Percentiles rank a stretch among this genome's conserved stretches.
Evolutionary conservation across 768 basidiomycete species (phyloP).

Genomic region (Gloeostereum incarnatum): DNA sequence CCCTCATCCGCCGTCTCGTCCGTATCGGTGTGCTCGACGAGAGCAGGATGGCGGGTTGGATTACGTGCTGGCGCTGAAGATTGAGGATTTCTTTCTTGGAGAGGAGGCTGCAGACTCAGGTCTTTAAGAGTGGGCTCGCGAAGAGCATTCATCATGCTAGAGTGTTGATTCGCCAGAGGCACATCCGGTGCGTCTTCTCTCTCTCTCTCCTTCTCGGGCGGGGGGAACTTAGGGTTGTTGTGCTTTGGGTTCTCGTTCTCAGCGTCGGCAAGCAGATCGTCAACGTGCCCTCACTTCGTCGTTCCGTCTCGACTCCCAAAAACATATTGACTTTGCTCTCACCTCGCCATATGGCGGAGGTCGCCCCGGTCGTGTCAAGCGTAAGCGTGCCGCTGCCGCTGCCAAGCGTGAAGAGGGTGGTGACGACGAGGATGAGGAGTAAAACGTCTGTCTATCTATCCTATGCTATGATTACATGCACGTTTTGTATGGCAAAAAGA

Average conservation of each 20-base stretch:
- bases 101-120: slow-evolving; percentile 96
- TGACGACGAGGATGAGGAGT: slow-evolving; percentile 88
- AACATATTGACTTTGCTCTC: slow-evolving; percentile 98
- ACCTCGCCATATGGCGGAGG: slow-evolving; percentile 96
- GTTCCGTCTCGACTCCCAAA: slow-evolving; percentile 99
- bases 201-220: background rate
- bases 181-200: slow-evolving; percentile 72
- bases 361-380: slow-evolving; percentile 92
- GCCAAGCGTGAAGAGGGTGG: slow-evolving; percentile 87
- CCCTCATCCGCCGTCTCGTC: slow-evolving; percentile 90
- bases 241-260: slow-evolving; percentile 1
- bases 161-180: slow-evolving; percentile 94
- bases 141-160: slow-evolving; percentile 99
- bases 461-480: too few species aligned
- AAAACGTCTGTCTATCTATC: too few species aligned
- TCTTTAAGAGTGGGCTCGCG: slow-evolving; percentile 97
- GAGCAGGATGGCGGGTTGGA: slow-evolving; percentile 98
- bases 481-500: too few species aligned
- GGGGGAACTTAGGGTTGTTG: too few species aligned
- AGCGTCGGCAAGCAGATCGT: slow-evolving; percentile 99
- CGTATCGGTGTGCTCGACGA: slow-evolving; percentile 99
- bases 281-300: slow-evolving; percentile 96
- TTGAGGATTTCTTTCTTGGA: slow-evolving; percentile 99
- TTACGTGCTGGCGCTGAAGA: slow-evolving; percentile 99
- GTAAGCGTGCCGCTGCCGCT: slow-evolving; percentile 92